Conservation (phyloP, 768 basidiomycete species). For the Hemileccinum impolitum region DNA sequence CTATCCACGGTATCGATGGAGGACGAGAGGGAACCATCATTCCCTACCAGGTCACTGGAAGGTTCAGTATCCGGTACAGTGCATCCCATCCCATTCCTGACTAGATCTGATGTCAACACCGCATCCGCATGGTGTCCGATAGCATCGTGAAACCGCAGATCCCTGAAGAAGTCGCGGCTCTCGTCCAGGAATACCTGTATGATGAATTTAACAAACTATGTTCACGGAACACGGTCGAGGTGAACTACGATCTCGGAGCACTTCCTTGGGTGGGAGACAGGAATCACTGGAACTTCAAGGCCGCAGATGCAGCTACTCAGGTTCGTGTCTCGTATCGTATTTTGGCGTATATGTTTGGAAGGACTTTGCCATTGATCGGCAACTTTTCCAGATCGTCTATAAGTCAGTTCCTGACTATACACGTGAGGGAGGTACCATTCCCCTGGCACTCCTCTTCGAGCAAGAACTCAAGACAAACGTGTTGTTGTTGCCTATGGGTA, state of each 20-base stretch:
- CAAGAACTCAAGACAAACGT: conserved; percentile 79
- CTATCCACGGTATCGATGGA: conserved; percentile 65
- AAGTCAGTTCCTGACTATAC: conserved; percentile 43
- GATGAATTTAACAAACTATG: conserved; percentile 76
- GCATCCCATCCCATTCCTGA: too few relatives aligned
- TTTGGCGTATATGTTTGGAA: not conserved
- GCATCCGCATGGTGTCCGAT: not conserved
- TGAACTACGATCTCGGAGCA: conserved; percentile 68
- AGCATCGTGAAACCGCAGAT: conserved; percentile 78
- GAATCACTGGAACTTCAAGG: conserved; percentile 86
- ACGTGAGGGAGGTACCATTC: conserved; percentile 85
- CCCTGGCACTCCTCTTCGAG: conserved; percentile 76
- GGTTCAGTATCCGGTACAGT: conserved; percentile 55
- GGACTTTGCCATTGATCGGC: not conserved
- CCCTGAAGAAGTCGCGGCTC: conserved; percentile 63
- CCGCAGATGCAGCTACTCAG: conserved; percentile 56
- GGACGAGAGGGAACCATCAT: conserved; percentile 60
- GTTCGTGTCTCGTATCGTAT: not conserved
- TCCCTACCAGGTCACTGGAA: conserved; percentile 50
- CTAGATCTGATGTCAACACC: too few relatives aligned
- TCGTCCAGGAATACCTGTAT: conserved; percentile 65
- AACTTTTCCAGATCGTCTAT: too few relatives aligned
- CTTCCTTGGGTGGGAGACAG: conserved; percentile 81
- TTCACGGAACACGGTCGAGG: conserved; percentile 69
- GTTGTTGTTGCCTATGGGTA: conserved; percentile 81